phyloP scores from a whole-genome alignment of 2,329 filamentous ascomycete species.

The Cylindrodendrum hubeiense region DNA sequence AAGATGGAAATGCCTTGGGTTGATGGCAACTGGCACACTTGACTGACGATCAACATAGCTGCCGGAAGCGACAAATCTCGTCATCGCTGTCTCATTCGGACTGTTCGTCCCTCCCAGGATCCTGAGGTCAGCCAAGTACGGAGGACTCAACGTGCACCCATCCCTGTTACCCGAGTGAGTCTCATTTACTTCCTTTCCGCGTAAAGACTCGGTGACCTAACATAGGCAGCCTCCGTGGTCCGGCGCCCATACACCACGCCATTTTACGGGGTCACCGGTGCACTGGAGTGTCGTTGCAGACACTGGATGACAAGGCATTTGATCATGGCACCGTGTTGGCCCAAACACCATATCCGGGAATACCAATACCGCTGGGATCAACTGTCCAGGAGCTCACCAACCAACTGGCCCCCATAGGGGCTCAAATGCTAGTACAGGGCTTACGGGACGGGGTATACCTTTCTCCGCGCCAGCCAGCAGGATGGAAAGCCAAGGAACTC shows the following conservation, averaged over 20 bases:
- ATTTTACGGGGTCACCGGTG: constrained; percentile 71
- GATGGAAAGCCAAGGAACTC: constrained; percentile 41
- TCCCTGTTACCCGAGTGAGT: constrained; percentile 86
- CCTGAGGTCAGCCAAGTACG: constrained; percentile 77
- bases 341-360: constrained; percentile 73
- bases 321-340: constrained; percentile 83
- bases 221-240: constrained; percentile 77
- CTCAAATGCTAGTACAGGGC: constrained; percentile 75
- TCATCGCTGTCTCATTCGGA: constrained; percentile 95
- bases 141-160: constrained; percentile 93
- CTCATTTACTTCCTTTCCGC: background rate
- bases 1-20: background rate
- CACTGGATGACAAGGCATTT: constrained; percentile 80
- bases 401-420: constrained; percentile 73
- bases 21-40: background rate
- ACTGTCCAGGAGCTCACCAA: constrained; percentile 57
- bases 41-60: constrained; percentile 56
- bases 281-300: constrained; percentile 89
- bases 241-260: constrained; percentile 89
- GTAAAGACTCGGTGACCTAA: constrained; percentile 18
- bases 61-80: constrained; percentile 75
- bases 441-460: constrained; percentile 75
- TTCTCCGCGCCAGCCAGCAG: constrained; percentile 63
- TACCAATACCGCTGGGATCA: constrained; percentile 60
- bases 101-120: constrained; percentile 86